phyloP scores from a whole-genome alignment of 2,329 filamentous ascomycete genomes.

The Aspergillus texensis region DNA sequence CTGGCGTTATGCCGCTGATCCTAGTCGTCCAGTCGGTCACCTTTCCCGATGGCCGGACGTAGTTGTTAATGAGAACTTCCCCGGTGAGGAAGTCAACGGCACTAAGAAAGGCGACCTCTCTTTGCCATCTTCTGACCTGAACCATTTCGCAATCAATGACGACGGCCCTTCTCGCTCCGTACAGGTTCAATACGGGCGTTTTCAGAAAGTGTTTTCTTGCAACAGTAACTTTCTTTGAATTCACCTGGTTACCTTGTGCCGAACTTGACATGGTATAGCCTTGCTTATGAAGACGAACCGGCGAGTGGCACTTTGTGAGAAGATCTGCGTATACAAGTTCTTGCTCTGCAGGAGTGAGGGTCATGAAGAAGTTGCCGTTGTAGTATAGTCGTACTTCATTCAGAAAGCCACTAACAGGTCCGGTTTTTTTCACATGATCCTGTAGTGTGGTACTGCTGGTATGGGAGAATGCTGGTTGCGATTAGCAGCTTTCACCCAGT shows the following conservation, averaged over 20 bases:
- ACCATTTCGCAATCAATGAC: constrained; percentile 56
- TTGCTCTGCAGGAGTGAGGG: constrained; percentile 4
- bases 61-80: constrained; percentile 48
- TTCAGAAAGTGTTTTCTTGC: neutral
- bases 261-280: neutral
- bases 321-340: neutral
- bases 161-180: constrained; percentile 34
- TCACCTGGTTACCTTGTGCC: neutral
- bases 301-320: constrained; percentile 3
- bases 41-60: constrained; percentile 41
- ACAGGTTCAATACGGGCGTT: neutral
- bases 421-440: neutral
- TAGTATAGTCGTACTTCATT: neutral
- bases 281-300: constrained; percentile 5
- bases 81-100: constrained; percentile 52
- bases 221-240: neutral
- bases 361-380: constrained; percentile 1
- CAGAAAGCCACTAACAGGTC: neutral
- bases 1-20: constrained; percentile 44
- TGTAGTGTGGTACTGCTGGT: neutral
- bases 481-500: neutral
- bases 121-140: constrained; percentile 28
- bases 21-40: constrained; percentile 43
- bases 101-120: constrained; percentile 42
- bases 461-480: neutral